These are phyloP conservation scores for Cercospora beticola DNA, from an alignment of 2,329 filamentous ascomycete genomes.

Conservation along the genomic window DNA sequence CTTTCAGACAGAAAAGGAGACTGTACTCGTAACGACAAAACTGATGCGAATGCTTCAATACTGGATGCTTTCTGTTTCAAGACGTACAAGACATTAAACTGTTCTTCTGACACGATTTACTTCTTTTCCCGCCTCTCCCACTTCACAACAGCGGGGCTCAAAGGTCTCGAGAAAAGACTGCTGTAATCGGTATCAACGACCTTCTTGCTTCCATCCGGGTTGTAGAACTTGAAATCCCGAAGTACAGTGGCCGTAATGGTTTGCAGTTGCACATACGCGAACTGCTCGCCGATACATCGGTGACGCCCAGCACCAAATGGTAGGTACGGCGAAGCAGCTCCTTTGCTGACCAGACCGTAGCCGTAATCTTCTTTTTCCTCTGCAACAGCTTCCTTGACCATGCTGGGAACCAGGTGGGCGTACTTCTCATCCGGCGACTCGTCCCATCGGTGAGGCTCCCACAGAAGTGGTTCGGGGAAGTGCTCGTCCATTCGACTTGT, in stretches of 20 bases:
- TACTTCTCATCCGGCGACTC: constrained; percentile 53
- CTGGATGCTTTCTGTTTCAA: background rate
- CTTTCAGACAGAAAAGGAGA: too few species aligned
- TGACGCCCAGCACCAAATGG: constrained; percentile 93
- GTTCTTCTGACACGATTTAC: background rate
- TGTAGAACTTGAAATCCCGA: constrained; percentile 75
- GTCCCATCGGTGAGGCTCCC: constrained; percentile 93
- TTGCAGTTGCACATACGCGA: constrained; percentile 88
- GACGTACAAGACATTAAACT: background rate
- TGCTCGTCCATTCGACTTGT: constrained; percentile 68
- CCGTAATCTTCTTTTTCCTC: constrained; percentile 84
- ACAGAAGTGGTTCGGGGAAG: constrained; percentile 78
- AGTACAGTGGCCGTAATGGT: constrained; percentile 78
- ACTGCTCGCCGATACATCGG: constrained; percentile 94
- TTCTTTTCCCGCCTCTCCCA: constrained; percentile 66
- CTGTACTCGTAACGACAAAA: too few species aligned
- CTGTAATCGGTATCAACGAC: constrained; percentile 69
- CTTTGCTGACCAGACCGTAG: constrained; percentile 90
- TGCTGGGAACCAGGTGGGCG: constrained; percentile 31
- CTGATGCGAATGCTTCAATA: background rate
- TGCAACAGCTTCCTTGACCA: constrained; percentile 33
- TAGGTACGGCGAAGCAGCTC: constrained; percentile 82
- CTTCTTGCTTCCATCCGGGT: constrained; percentile 66
- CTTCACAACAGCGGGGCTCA: constrained; percentile 57
- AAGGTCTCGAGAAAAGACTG: constrained; percentile 50